Conservation (phyloP, 2,329 filamentous ascomycete genomes). For the Penicillium sp. region DNA sequence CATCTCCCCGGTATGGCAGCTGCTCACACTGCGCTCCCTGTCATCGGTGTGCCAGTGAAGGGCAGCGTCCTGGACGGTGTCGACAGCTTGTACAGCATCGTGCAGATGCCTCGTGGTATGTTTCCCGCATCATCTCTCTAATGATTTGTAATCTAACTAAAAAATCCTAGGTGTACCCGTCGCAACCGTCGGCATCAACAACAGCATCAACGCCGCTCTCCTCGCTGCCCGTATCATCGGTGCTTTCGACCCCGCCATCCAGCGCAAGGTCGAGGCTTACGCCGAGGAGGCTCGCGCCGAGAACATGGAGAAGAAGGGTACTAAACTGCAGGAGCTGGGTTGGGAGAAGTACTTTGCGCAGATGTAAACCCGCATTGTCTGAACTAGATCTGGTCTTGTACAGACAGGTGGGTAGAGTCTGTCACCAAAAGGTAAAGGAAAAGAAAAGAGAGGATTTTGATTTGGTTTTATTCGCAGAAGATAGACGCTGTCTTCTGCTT, state of each 20-base stretch:
- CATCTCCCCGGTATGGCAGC: conserved; percentile 75
- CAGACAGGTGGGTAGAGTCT: neutral
- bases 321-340: conserved; percentile 44
- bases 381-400: neutral
- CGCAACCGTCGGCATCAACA: conserved; percentile 77
- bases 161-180: conserved; percentile 63
- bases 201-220: conserved; percentile 74
- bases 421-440: conserved; percentile 3
- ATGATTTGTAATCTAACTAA: neutral
- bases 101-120: conserved; percentile 69
- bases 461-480: neutral
- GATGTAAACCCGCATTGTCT: conserved; percentile 30
- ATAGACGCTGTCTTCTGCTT: conserved; percentile 4
- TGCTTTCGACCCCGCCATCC: conserved; percentile 43
- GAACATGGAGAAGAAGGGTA: conserved; percentile 45
- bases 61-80: conserved; percentile 70
- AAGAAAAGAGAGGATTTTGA: neutral
- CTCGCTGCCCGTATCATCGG: conserved; percentile 70
- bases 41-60: conserved; percentile 77
- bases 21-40: conserved; percentile 68
- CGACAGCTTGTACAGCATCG: conserved; percentile 71
- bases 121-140: conserved; percentile 8
- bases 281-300: conserved; percentile 42
- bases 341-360: conserved; percentile 48
- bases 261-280: conserved; percentile 45